Percentiles rank a stretch among this genome's conserved stretches.
phyloP scores from a whole-genome alignment of 345 rosid species.

The Noccaea caerulescens region DNA sequence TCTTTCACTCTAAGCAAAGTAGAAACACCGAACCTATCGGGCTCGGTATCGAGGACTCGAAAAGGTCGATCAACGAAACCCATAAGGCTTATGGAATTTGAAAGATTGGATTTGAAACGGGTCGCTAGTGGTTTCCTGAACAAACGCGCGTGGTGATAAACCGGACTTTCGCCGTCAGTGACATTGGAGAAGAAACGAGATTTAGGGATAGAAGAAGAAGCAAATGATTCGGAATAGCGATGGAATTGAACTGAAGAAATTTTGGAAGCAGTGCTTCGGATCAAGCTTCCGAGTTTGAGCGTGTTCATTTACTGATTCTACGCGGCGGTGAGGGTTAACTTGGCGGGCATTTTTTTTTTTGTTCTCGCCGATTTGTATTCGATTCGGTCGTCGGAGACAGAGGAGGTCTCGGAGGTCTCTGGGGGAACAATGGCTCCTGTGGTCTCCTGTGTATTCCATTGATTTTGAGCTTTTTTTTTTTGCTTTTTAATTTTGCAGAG shows the following conservation, averaged over 20 bases:
- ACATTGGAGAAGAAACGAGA: conserved; percentile 47
- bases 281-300: conserved; percentile 35
- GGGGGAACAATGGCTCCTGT: too few relatives aligned
- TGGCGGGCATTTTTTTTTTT: background rate
- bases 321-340: conserved; percentile 15
- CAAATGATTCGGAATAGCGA: conserved; percentile 32
- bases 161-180: conserved; percentile 52
- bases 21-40: conserved; percentile 47
- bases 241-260: conserved; percentile 35
- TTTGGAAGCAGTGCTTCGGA: conserved; percentile 38
- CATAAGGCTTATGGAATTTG: conserved; percentile 59
- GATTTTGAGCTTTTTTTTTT: too few relatives aligned
- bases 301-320: conserved; percentile 47
- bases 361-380: background rate
- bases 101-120: conserved; percentile 35
- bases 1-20: conserved; percentile 50
- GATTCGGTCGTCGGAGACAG: background rate
- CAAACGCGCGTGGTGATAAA: conserved; percentile 55
- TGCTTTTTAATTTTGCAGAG: too few relatives aligned
- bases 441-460: too few relatives aligned
- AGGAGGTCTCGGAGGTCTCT: background rate
- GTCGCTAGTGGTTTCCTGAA: conserved; percentile 62
- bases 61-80: conserved; percentile 57
- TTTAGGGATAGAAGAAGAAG: conserved; percentile 31
- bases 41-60: conserved; percentile 14